Base-by-base conservation (phyloP, 208 protist genomes). In the Trypanosoma melophagium region DNA sequence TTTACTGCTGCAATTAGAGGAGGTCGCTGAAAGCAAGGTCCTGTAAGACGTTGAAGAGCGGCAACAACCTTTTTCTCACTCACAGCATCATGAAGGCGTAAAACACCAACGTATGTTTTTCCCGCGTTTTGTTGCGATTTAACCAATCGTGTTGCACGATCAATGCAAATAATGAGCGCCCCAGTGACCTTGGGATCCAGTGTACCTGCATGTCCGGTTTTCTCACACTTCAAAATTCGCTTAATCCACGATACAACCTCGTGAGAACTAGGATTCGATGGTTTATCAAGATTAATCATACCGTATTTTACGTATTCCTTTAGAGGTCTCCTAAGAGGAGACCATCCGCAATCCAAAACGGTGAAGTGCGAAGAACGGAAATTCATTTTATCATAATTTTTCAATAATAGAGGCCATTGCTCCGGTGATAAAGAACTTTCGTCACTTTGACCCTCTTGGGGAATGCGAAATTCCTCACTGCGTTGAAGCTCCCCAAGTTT, bases 281-380 rank as follows among this genome's bases (percentile, higher is more conserved):
- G 99, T 84, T 99, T 99, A 84, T 99, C 99, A 45, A 99, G 94
- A 88, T 99, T 99, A 80, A 99, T 99, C 73, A 99, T 97, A 74
- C 99, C 99, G 79, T 99, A 99, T 59, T 93, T 93, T 40, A 99
- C 72, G 80, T 99, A 99, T 62, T 99, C 98, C 7, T 80, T 51
- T 41, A 99, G 81, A 35, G 97, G 91, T 38, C 99, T 92, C 59
- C 98, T 97, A 13, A 99, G 83, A 47, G 99, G 99, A 22, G 98
- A 98, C 77, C 86, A 95, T 44, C 99, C 99, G 60, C 97, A 98
- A 42, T 83, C 83, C 40, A 98, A 86, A 59, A 99, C 79, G 13
- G 98, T 99, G 71, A 99, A 99, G 70, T 99, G 96, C 17, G 83
- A 89, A 16, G 97, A 99, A 55, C 96, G 86, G 19, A 99, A 87